These are phyloP conservation scores for Trametopsis cervina DNA, from an alignment of 768 basidiomycete genomes.

Conservation along the genomic window DNA sequence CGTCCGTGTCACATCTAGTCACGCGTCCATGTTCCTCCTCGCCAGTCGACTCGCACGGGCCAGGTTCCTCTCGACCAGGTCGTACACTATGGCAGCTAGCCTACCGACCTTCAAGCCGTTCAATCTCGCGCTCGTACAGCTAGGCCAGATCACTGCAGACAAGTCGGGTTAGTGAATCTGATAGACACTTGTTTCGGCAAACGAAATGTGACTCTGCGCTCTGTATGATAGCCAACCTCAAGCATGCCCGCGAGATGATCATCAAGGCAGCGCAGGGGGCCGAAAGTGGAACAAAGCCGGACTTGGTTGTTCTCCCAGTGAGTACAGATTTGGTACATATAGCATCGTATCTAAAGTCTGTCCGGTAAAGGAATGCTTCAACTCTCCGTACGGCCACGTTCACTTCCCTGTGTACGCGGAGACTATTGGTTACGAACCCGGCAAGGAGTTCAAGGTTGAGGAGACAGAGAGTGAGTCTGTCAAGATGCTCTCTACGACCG, in stretches of 20 bases:
- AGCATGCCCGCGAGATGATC: conserved; percentile 77
- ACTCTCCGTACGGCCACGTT: conserved; percentile 74
- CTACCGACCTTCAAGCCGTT: conserved; percentile 58
- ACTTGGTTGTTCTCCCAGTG: conserved; percentile 82
- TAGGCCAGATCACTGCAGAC: conserved; percentile 64
- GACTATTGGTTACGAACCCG: conserved; percentile 56
- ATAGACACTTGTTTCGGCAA: not conserved
- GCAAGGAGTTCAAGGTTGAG: conserved; percentile 48
- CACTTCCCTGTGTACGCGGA: conserved; percentile 86
- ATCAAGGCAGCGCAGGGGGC: conserved; percentile 50
- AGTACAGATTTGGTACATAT: conserved; percentile 17
- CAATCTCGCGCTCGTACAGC: conserved; percentile 83
- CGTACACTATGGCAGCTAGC: conserved; percentile 12
- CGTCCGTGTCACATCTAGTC: not conserved
- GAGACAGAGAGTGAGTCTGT: conserved; percentile 67
- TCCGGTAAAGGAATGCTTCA: conserved; percentile 72
- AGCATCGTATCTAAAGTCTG: not conserved
- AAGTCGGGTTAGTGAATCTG: conserved; percentile 38
- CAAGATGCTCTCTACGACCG: conserved; percentile 72
- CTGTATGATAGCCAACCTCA: conserved; percentile 49
- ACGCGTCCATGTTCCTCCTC: conserved; percentile 6
- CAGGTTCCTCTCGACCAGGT: not conserved
- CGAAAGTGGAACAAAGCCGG: conserved; percentile 43
- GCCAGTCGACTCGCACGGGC: conserved; percentile 1
- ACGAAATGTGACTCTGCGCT: not conserved